Evolutionary conservation across 257 asterid genomes (phyloP).

Genomic region (Gynochthodes officinalis): DNA sequence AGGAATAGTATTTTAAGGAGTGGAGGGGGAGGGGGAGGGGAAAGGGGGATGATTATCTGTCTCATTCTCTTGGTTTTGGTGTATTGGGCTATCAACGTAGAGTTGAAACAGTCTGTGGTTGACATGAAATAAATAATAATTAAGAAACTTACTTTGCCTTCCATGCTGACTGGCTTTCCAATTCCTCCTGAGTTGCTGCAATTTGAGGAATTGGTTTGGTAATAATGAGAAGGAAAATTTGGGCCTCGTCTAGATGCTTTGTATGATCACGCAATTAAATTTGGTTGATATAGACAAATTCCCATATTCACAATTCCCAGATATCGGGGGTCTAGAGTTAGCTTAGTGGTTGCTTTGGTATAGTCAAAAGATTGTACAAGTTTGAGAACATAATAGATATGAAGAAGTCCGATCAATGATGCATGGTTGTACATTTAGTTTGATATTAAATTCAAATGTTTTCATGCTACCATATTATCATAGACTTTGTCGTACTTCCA

Average conservation of each 20-base stretch:
- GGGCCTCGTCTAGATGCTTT: neutral
- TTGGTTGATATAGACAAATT: neutral
- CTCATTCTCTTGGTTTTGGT: neutral
- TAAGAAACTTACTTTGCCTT: no score
- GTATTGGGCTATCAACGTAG: neutral
- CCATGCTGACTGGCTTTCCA: neutral
- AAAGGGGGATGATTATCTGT: neutral
- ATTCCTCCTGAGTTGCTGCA: no score
- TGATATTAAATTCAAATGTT: no score
- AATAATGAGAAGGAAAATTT: neutral
- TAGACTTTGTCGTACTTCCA: no score
- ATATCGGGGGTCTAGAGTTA: neutral
- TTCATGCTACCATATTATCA: no score
- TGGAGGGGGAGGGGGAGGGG: neutral
- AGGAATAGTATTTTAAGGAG: neutral
- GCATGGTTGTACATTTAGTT: no score
- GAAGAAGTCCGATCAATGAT: no score
- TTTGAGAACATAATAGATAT: neutral
- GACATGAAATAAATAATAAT: neutral
- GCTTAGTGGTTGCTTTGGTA: neutral
- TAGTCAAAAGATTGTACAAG: neutral
- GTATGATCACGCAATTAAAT: neutral
- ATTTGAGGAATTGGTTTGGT: neutral
- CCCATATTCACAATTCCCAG: neutral
- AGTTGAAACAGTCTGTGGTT: neutral